Percentiles rank a stretch among this genome's conserved stretches.
These are phyloP conservation scores for Galerina sulciceps DNA, from an alignment of 768 basidiomycete genomes.

Conservation along the genomic window DNA sequence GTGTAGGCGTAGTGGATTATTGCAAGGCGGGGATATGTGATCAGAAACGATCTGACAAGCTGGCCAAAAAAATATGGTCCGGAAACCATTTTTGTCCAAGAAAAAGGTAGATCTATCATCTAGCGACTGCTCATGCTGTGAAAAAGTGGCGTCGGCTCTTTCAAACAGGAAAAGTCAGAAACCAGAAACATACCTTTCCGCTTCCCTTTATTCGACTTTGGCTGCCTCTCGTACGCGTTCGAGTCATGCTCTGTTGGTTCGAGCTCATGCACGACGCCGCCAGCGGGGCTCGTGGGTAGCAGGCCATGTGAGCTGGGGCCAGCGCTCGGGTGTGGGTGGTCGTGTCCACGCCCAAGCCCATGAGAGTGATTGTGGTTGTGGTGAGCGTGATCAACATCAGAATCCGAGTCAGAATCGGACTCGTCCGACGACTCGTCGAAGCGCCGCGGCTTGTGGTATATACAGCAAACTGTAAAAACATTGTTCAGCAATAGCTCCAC, in stretches of 20 bases:
- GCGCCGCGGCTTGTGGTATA: constrained; percentile 81
- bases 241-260: constrained; percentile 31
- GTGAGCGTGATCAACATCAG: constrained; percentile 27
- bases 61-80: too few relatives aligned
- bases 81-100: too few relatives aligned
- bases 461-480: constrained; percentile 81
- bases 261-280: constrained; percentile 20
- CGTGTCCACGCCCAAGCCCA: too few relatives aligned
- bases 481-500: not conserved
- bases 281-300: not conserved
- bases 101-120: too few relatives aligned
- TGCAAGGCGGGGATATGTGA: too few relatives aligned
- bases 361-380: constrained; percentile 26
- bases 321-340: constrained; percentile 9
- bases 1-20: too few relatives aligned
- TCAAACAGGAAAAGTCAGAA: not conserved
- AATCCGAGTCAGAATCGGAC: constrained; percentile 54
- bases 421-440: constrained; percentile 83
- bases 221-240: constrained; percentile 57
- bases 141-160: too few relatives aligned
- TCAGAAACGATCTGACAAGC: too few relatives aligned
- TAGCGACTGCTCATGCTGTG: too few relatives aligned
- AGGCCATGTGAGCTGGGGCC: constrained; percentile 3
- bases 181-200: constrained; percentile 23
- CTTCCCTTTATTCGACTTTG: constrained; percentile 39